phyloP scores from a whole-genome alignment of 495 filamentous ascomycete species.

The Hypoxylon lenormandii region DNA sequence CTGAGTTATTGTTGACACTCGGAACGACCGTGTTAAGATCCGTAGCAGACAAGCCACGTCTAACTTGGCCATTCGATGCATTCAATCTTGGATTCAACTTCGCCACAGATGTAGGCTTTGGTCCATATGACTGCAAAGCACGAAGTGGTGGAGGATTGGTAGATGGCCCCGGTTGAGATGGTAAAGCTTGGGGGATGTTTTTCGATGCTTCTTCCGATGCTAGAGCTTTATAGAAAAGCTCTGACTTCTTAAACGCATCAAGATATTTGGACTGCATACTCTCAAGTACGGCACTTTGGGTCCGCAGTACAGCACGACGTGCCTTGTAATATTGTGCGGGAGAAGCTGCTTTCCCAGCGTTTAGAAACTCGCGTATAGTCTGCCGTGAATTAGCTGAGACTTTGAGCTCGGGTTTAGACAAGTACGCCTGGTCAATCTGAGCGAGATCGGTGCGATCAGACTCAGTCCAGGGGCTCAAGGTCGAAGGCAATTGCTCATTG shows the following conservation, averaged over 20 bases:
- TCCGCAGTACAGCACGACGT: conserved; percentile 79
- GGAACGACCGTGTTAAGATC: conserved; percentile 54
- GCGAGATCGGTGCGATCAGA: conserved; percentile 87
- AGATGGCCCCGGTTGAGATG: conserved; percentile 40
- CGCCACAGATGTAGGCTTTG: conserved; percentile 56
- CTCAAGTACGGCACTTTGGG: conserved; percentile 84
- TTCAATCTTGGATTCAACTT: conserved; percentile 56
- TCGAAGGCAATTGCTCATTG: conserved; percentile 71
- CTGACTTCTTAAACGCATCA: conserved; percentile 86
- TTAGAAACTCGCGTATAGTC: conserved; percentile 80
- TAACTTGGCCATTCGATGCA: conserved; percentile 40
- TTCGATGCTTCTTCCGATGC: conserved; percentile 84
- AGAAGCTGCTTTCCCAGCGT: conserved; percentile 77
- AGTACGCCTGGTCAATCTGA: conserved; percentile 89
- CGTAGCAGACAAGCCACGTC: conserved; percentile 59
- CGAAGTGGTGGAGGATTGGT: conserved; percentile 50
- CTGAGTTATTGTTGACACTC: conserved; percentile 51
- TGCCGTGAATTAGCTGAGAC: conserved; percentile 74
- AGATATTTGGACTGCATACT: conserved; percentile 83
- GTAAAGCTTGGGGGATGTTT: conserved; percentile 44
- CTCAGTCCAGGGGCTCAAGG: conserved; percentile 78
- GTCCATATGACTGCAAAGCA: conserved; percentile 50
- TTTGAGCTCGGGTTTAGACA: conserved; percentile 82
- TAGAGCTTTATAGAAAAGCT: conserved; percentile 93
- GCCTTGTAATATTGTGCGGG: conserved; percentile 85